A percentile compares a stretch with the other conserved stretches of the same genome.
Evolutionary conservation across 164 flowering plant genomes (phyloP).

Genomic region (Vitis rotundifolia): DNA sequence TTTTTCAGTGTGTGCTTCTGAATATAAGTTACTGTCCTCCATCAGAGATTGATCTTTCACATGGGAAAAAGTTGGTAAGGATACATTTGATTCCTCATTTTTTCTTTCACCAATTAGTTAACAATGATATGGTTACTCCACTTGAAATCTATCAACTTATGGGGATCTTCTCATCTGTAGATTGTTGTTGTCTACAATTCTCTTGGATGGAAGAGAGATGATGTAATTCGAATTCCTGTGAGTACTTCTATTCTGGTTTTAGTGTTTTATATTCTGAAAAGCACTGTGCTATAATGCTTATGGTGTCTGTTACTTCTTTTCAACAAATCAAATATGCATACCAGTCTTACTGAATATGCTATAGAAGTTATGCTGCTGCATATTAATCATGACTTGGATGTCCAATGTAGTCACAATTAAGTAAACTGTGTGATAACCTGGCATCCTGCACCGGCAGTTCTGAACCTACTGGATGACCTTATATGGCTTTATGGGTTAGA

Average conservation of each 20-base stretch:
- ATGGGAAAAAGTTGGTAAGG: constrained; percentile 51
- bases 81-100: constrained; percentile 3
- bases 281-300: neutral
- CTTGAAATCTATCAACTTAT: neutral
- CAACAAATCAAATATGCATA: neutral
- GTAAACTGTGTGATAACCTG: neutral
- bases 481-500: too few relatives aligned
- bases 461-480: too few relatives aligned
- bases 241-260: constrained; percentile 27
- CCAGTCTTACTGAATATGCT: neutral
- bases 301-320: neutral
- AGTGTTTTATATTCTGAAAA: neutral
- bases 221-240: constrained; percentile 80
- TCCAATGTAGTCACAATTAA: neutral
- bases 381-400: neutral
- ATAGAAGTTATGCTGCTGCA: neutral
- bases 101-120: constrained; percentile 1
- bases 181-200: constrained; percentile 79
- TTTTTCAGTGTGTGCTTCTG: constrained; percentile 42
- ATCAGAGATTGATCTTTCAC: constrained; percentile 33
- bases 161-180: constrained; percentile 35
- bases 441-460: neutral
- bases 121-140: neutral
- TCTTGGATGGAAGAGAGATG: constrained; percentile 90
- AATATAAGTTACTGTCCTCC: constrained; percentile 56